phyloP scores from a whole-genome alignment of 2,329 filamentous ascomycete species.

The Akanthomyces uredinophilus region DNA sequence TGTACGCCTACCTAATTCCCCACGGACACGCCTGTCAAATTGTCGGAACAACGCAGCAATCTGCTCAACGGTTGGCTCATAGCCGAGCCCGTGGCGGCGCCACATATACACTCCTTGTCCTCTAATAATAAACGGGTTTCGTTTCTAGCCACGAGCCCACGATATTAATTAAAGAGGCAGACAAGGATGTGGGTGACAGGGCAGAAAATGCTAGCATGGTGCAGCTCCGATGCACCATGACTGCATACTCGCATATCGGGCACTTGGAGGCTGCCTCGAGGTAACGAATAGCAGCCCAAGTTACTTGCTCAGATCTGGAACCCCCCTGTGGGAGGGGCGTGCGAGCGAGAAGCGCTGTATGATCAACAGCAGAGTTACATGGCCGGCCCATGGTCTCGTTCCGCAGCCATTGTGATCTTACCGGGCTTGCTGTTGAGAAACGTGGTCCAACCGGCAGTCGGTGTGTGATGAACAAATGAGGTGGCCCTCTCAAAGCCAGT shows the following conservation, averaged over 20 bases:
- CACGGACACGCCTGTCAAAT: no score
- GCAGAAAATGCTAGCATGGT: not conserved
- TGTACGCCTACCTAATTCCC: no score
- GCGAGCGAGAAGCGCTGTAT: constrained; percentile 1
- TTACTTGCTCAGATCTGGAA: no score
- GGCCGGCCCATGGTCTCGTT: no score
- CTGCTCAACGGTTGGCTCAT: not conserved
- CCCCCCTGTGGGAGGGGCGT: not conserved
- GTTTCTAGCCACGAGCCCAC: not conserved
- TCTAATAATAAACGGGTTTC: not conserved
- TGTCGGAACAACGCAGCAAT: no score
- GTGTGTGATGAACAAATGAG: no score
- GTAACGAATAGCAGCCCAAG: no score
- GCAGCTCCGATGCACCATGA: not conserved
- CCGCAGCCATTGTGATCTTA: no score
- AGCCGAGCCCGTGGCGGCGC: constrained; percentile 4
- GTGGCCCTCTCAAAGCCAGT: no score
- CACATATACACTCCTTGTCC: not conserved
- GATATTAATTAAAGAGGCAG: not conserved
- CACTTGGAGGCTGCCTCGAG: not conserved
- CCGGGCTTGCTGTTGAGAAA: no score
- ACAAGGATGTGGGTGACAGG: not conserved
- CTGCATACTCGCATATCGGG: not conserved
- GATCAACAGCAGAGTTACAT: no score
- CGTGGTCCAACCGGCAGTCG: no score